Base-by-base conservation (phyloP, 495 filamentous ascomycete species). In the Lophium mytilinum region DNA sequence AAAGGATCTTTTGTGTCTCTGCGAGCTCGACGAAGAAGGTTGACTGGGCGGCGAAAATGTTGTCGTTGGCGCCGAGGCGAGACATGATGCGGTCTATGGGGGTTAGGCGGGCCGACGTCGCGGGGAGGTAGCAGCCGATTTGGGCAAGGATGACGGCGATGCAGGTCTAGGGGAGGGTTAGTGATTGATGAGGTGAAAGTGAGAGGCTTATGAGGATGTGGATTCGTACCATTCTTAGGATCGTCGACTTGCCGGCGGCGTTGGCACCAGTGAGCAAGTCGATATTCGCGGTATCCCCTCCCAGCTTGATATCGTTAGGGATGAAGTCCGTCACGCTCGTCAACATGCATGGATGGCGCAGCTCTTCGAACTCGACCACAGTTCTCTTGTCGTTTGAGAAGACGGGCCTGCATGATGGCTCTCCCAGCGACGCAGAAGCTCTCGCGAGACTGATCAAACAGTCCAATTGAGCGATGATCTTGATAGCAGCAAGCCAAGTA, bases 101-200 rank as follows among this genome's bases (percentile, higher is more conserved):
- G 0, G 94, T 97, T 34, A 99, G 74, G n/a, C 77, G 81, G 9
- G 93, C 93, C 7, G 88, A 88, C 30, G 76, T 72, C 61, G 86
- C 89, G 18, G 93, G 93, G 4, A 99, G 82, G 63, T 95, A 88
- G 72, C 91, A 96, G 57, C 93, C 93, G 19, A 99, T 86, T 66
- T 99, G 93, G n/a, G 93, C 93, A 84, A 99, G 90, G 66, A 99
- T 96, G 49, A 95, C 91, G 2, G 93, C 93, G 56, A 91, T 84
- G 68, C 93, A 99, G 36, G 91, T 90, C 82, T 84, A 71, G 36
- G 52, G 34, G 39, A 9, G 39, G 8, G 11, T 35, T 17, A 33
- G 24, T 69, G 50, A 69, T 58, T 50, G 57, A 52, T 39, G 33
- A 19, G 30, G 9, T 14, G 52, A 53, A 41, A 9, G 52, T 45